These are phyloP conservation scores for Suillus alpinus DNA, from an alignment of 768 basidiomycete species.

Conservation along the genomic window DNA sequence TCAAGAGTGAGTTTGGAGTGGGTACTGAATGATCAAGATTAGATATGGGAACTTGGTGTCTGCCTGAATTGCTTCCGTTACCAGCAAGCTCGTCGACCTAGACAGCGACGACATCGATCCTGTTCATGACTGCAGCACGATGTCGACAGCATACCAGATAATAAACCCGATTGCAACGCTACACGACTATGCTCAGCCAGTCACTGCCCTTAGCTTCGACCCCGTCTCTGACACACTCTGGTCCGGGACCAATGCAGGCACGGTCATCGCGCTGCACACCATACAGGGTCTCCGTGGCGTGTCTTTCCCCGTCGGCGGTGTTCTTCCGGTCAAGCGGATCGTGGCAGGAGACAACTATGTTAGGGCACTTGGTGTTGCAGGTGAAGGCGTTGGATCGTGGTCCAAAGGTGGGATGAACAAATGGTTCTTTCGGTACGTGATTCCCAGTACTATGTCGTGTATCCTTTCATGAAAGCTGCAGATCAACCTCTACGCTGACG, in stretches of 20 bases:
- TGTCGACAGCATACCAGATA: slow-evolving; percentile 20
- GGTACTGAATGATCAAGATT: background rate
- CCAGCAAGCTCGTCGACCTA: background rate
- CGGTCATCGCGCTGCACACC: slow-evolving; percentile 66
- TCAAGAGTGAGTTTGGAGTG: too few species aligned
- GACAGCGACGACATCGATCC: background rate
- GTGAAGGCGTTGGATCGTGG: slow-evolving; percentile 75
- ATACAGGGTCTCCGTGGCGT: slow-evolving; percentile 64
- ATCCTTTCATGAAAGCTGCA: slow-evolving; percentile 30
- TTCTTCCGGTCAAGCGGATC: slow-evolving; percentile 70
- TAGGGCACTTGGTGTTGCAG: slow-evolving; percentile 56
- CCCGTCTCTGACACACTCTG: slow-evolving; percentile 88
- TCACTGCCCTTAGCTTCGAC: slow-evolving; percentile 84
- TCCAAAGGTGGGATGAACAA: slow-evolving; percentile 82
- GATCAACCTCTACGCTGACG: slow-evolving; percentile 33
- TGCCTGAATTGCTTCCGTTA: background rate
- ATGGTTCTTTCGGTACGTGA: slow-evolving; percentile 70
- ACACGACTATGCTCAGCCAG: slow-evolving; percentile 37
- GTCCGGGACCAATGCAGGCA: slow-evolving; percentile 74
- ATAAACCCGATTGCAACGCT: slow-evolving; percentile 14
- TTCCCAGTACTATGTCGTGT: slow-evolving; percentile 19
- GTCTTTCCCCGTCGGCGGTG: slow-evolving; percentile 68
- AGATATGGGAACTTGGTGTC: slow-evolving; percentile 1
- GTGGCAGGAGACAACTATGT: slow-evolving; percentile 78
- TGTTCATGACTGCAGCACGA: slow-evolving; percentile 4